Evolutionary conservation across 805 yeast species (phyloP).

Genomic region (Vanderwaltozyma yarrowii): DNA sequence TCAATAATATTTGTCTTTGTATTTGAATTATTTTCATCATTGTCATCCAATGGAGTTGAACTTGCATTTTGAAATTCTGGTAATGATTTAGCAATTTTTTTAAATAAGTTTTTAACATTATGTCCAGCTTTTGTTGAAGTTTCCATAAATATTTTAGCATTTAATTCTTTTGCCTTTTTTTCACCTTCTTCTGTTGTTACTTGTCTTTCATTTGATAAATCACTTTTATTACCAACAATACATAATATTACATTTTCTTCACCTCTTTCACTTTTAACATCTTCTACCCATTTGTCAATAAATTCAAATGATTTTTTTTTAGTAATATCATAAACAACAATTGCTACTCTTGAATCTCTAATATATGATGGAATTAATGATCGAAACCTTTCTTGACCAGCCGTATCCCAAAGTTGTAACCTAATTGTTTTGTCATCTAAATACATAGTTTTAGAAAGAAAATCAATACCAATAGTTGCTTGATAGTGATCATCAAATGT

Average conservation of each 20-base stretch:
- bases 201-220: conserved; percentile 69
- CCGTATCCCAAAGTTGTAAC: conserved; percentile 95
- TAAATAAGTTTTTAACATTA: conserved; percentile 82
- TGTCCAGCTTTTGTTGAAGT: conserved; percentile 93
- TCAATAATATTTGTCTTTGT: conserved; percentile 35
- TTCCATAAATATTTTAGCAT: conserved; percentile 76
- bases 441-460: conserved; percentile 89
- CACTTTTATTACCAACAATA: conserved; percentile 86
- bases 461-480: conserved; percentile 96
- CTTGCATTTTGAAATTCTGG: conserved; percentile 60
- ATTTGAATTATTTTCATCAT: conserved; percentile 26
- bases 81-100: conserved; percentile 79
- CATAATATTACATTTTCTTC: conserved; percentile 75
- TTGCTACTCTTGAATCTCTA: conserved; percentile 95
- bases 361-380: conserved; percentile 92
- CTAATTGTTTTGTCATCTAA: conserved; percentile 92
- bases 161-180: conserved; percentile 55
- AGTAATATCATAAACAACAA: conserved; percentile 89
- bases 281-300: conserved; percentile 87
- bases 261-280: conserved; percentile 89
- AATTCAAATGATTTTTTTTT: conserved; percentile 74
- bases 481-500: conserved; percentile 89
- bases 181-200: conserved; percentile 82
- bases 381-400: conserved; percentile 94
- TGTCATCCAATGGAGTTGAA: conserved; percentile 15